These are phyloP conservation scores for Immersiporthe knoxdaviesiana DNA, from an alignment of 2,329 filamentous ascomycete species.

Conservation along the genomic window DNA sequence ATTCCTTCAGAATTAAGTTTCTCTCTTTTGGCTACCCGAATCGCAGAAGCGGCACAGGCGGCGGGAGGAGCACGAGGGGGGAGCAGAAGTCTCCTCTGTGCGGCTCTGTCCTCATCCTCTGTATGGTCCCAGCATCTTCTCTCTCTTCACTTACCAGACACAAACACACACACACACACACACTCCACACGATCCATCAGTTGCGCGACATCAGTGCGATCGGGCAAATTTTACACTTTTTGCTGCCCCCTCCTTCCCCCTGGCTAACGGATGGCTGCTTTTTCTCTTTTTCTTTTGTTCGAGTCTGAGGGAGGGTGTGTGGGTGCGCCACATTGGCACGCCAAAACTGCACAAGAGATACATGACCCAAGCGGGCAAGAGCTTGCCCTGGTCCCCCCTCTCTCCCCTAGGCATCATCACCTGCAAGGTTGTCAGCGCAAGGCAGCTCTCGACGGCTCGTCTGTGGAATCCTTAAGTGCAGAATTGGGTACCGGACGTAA, in stretches of 20 bases:
- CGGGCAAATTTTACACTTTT: conserved; percentile 9
- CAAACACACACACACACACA: not conserved
- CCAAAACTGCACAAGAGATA: conserved; percentile 22
- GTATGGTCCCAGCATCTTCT: conserved; percentile 19
- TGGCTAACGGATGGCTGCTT: not conserved
- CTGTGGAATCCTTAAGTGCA: conserved; percentile 14
- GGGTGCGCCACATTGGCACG: conserved; percentile 20
- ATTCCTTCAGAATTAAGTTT: conserved; percentile 11
- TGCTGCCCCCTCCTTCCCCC: conserved; percentile 6
- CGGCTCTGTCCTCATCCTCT: conserved; percentile 19
- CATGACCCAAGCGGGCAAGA: conserved; percentile 16
- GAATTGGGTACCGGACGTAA: not conserved
- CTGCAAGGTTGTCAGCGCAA: conserved; percentile 20
- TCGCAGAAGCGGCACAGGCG: not conserved
- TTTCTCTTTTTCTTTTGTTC: conserved; percentile 1
- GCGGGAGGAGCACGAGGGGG: not conserved
- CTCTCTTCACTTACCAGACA: conserved; percentile 1
- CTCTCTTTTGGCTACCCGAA: conserved; percentile 3
- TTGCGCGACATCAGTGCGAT: conserved; percentile 20
- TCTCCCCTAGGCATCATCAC: conserved; percentile 7
- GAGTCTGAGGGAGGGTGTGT: conserved; percentile 20
- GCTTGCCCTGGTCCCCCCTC: conserved; percentile 9
- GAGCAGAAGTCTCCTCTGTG: conserved; percentile 18
- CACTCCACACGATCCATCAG: conserved; percentile 5
- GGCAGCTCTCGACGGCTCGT: conserved; percentile 11